Percentiles rank a stretch among this genome's conserved stretches.
These are phyloP conservation scores for Meyerozyma athensensis DNA, from an alignment of 1,139 yeast species.

Conservation along the genomic window DNA sequence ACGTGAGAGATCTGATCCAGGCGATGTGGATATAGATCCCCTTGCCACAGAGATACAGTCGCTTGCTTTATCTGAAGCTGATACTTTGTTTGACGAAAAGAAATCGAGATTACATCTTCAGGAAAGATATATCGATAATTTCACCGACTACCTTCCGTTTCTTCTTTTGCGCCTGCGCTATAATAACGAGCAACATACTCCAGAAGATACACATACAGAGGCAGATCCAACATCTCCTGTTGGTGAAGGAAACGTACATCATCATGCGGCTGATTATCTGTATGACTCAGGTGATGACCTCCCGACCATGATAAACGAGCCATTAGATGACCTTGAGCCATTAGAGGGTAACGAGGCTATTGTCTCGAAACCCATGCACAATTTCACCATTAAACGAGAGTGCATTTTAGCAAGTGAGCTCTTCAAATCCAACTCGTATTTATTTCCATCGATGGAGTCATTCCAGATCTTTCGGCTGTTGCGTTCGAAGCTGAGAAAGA, in stretches of 20 bases:
- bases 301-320: conserved; percentile 20
- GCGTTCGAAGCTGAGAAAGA: conserved; percentile 20
- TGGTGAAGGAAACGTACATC: conserved; percentile 15
- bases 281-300: conserved; percentile 17
- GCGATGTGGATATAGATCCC: neutral
- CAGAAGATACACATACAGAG: neutral
- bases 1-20: neutral
- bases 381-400: conserved; percentile 25
- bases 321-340: conserved; percentile 8
- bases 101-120: conserved; percentile 30
- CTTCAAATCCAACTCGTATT: conserved; percentile 24
- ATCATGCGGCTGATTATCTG: neutral
- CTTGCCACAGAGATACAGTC: conserved; percentile 5
- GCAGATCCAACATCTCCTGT: too few species aligned
- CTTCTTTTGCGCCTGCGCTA: conserved; percentile 25
- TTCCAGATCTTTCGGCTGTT: conserved; percentile 28
- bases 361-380: conserved; percentile 12
- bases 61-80: conserved; percentile 17
- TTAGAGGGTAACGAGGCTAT: conserved; percentile 4
- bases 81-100: conserved; percentile 16
- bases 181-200: neutral
- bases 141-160: conserved; percentile 35
- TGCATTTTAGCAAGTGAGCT: conserved; percentile 30
- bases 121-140: conserved; percentile 32
- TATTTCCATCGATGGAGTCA: conserved; percentile 29